These are phyloP conservation scores for Monosporascus sp. DNA, from an alignment of 2,329 filamentous ascomycete species.

Conservation along the genomic window DNA sequence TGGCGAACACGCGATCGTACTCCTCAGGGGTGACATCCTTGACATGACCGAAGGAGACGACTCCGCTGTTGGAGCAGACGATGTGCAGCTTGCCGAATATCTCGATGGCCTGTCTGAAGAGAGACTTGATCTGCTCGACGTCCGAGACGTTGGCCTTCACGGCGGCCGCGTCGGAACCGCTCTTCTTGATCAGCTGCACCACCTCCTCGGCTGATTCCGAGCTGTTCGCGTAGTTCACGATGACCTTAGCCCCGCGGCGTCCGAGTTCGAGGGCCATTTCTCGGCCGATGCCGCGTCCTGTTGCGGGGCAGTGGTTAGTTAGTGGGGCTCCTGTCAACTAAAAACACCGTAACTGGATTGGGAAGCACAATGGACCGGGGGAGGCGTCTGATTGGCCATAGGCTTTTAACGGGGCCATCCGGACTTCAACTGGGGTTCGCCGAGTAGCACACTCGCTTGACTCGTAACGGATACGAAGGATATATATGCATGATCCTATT, in stretches of 20 bases:
- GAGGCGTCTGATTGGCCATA: slow-evolving; percentile 6
- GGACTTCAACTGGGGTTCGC: slow-evolving; percentile 20
- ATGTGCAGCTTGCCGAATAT: slow-evolving; percentile 65
- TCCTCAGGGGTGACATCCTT: slow-evolving; percentile 66
- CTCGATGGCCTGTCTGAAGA: slow-evolving; percentile 59
- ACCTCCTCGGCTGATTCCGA: slow-evolving; percentile 59
- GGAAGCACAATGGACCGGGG: background rate
- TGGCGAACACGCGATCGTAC: slow-evolving; percentile 64
- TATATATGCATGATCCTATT: too few relatives aligned
- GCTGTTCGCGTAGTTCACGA: slow-evolving; percentile 65
- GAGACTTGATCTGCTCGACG: slow-evolving; percentile 54
- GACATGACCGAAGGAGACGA: slow-evolving; percentile 63
- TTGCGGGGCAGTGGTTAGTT: slow-evolving; percentile 5
- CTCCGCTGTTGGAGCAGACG: slow-evolving; percentile 65
- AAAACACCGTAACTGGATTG: slow-evolving; percentile 5
- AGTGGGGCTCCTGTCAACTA: background rate
- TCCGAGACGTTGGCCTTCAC: slow-evolving; percentile 65
- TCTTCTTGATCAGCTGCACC: slow-evolving; percentile 59
- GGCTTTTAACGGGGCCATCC: slow-evolving; percentile 4
- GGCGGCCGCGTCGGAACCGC: slow-evolving; percentile 56
- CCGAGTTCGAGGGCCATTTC: slow-evolving; percentile 63
- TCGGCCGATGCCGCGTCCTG: slow-evolving; percentile 60
- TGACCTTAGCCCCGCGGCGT: slow-evolving; percentile 59
- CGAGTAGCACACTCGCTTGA: slow-evolving; percentile 1
- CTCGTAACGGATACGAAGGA: too few relatives aligned